Percentiles rank a stretch among this genome's conserved stretches.
Conservation (phyloP, 2,329 filamentous ascomycete species). For the Beauveria scarabaeidicola region DNA sequence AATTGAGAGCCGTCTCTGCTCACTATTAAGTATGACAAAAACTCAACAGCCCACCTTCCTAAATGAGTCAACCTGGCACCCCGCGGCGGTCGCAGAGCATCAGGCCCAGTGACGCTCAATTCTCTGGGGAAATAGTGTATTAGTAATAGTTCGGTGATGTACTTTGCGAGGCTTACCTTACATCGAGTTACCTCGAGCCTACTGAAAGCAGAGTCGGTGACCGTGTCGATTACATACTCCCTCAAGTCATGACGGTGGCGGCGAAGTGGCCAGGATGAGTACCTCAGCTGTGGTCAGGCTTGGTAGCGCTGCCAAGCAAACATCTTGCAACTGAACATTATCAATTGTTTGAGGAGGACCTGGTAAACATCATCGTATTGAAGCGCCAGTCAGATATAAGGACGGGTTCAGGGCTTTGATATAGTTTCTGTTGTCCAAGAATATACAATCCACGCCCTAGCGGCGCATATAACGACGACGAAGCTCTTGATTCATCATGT, state of each 20-base stretch:
- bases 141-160: slow-evolving; percentile 1
- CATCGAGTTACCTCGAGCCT: background rate
- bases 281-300: too few species aligned
- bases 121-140: background rate
- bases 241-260: background rate
- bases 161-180: background rate
- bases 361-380: too few species aligned
- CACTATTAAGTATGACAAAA: background rate
- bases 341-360: too few species aligned
- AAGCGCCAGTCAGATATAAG: too few species aligned
- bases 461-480: slow-evolving; percentile 1
- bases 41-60: background rate
- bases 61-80: background rate
- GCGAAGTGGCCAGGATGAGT: too few species aligned
- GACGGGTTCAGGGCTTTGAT: too few species aligned
- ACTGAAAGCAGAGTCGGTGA: background rate
- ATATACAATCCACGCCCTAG: background rate
- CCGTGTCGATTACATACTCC: background rate
- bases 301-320: too few species aligned
- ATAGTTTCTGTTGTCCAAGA: too few species aligned
- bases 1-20: background rate
- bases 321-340: too few species aligned
- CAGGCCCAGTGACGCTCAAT: background rate
- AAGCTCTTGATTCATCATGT: slow-evolving; percentile 1
- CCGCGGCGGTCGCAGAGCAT: background rate